Base-by-base conservation (phyloP, 2,329 filamentous ascomycete species). In the Fusarium agapanthi region DNA sequence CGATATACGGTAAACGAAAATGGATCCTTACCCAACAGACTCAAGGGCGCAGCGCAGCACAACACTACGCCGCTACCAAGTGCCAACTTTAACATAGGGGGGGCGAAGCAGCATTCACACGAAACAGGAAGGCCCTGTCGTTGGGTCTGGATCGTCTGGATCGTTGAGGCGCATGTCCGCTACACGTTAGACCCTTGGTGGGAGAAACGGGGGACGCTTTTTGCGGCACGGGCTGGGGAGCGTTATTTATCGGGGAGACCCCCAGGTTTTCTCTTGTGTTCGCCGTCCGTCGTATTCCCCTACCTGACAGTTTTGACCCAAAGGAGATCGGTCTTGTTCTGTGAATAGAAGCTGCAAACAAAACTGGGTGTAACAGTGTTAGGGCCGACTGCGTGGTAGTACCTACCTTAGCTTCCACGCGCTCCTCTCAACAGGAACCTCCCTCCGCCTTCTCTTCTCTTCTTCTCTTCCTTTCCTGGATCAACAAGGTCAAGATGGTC, bases 1-100 rank as follows among this genome's bases (percentile, higher is more conserved):
- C 65, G 53, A 60, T 65, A 57, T 69, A 70, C 66, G 66, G 67
- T 70, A 70, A 70, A 70, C 67, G 67, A 70, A 70, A 70, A 69
- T 63, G 65, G 64, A 48, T 34, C 64, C 38, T 62, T 47, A 28
- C 34, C 38, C 38, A 28, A 32, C 26, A 50, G 32, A 51, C 47
- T 28, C 26, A 54, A 45, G 26, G 51, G 51, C 22, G 48, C 48
- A 37, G 48, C 32, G 6, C n/a, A 2, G 14, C 28, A 24, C 12
- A 14, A n/a, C 43, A 12, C n/a, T 13, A 12, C 41, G 45, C 47
- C 22, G 22, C 47, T 7, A 51, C 47, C 30, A 51, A 35, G 30
- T 51, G 47, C 30, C 30, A 35, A 51, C 47, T 51, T 51, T 35
- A 11, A n/a, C 28, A 20, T 20, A 26, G 47, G 47, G 47, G 47